Percentiles rank a stretch among this genome's conserved stretches.
phyloP scores from a whole-genome alignment of 495 filamentous ascomycete species.

The Hypomontagnella submonticulosa region DNA sequence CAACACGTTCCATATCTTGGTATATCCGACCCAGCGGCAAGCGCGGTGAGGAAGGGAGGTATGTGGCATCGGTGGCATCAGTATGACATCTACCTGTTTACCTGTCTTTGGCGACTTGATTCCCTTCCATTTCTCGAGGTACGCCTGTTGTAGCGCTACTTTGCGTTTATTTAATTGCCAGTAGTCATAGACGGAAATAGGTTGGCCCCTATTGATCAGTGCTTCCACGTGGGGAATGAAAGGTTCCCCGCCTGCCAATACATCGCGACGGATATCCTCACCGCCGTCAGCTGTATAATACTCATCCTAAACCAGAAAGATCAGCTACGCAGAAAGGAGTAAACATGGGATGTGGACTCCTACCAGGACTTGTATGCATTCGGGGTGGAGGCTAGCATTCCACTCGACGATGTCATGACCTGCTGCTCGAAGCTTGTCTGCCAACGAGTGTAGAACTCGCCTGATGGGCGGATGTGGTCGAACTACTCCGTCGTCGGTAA shows the following conservation, averaged over 20 bases:
- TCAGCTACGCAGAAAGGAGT: slow-evolving; percentile 7
- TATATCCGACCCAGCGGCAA: slow-evolving; percentile 49
- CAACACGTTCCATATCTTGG: slow-evolving; percentile 59
- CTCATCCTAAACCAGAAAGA: slow-evolving; percentile 51
- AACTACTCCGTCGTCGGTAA: slow-evolving; percentile 79
- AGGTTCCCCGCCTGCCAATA: slow-evolving; percentile 66
- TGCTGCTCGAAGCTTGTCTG: slow-evolving; percentile 67
- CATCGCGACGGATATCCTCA: slow-evolving; percentile 59
- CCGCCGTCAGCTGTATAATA: slow-evolving; percentile 67
- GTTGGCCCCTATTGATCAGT: slow-evolving; percentile 60
- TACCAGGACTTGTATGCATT: slow-evolving; percentile 67
- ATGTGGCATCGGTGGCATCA: slow-evolving; percentile 51
- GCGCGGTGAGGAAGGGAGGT: slow-evolving; percentile 45
- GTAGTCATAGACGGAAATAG: slow-evolving; percentile 66
- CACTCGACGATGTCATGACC: slow-evolving; percentile 78
- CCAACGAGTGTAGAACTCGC: slow-evolving; percentile 73
- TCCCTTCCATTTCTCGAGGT: slow-evolving; percentile 40
- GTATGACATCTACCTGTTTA: slow-evolving; percentile 43
- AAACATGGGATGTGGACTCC: slow-evolving; percentile 5
- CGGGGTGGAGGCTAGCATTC: slow-evolving; percentile 69
- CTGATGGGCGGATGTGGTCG: slow-evolving; percentile 80
- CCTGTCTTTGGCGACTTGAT: slow-evolving; percentile 34
- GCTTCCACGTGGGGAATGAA: slow-evolving; percentile 57
- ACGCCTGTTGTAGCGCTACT: slow-evolving; percentile 36
- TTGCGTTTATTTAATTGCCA: slow-evolving; percentile 63